Base-by-base conservation (phyloP, 2,329 filamentous ascomycete genomes). In the Xylaria sp. region DNA sequence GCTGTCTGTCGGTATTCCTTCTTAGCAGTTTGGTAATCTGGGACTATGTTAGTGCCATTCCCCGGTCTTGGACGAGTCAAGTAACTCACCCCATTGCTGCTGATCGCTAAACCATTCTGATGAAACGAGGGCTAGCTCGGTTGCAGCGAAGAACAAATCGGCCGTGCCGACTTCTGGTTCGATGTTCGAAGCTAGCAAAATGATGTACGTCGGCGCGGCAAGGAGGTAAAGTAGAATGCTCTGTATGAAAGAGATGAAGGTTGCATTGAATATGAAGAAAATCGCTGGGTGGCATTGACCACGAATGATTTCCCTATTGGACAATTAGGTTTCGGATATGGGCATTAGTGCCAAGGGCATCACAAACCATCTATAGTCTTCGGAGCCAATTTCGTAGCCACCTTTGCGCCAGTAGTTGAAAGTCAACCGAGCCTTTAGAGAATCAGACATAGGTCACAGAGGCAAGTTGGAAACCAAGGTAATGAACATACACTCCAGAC, bases 341-440 rank as follows among this genome's bases (percentile, higher is more conserved):
- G 34, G 28, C 15, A 25, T 1, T 13, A 44, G 12, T 37, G 50
- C 37, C 13, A 63, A 55, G 65, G 23, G 13, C 25, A 25, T 13
- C 50, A 75, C 79, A 60, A 74, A 86, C 90, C 96, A 99, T 82
- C 96, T 89, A 80, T 99, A 99, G 81, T 99, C 96, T 81, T 99
- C 95, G 18, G 92, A 94, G 46, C 96, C 95, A 72, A 94, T 85
- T 18, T 86, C 84, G 80, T 99, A 99, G 28, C 96, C 96, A 48
- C 96, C 96, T 80, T 93, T 97, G 67, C 96, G 91, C 91, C 92
- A 97, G 83, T 98, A 99, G 82, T 99, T 99, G 85, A 89, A 98
- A 2, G 95, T 98, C 81, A 99, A 84, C 12, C 96, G 92, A 67
- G 83, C 79, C 92, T 94, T 69, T 2, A 54, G 70, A 58, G 69